Evolutionary conservation across 192 early-diverging fungal genomes (phyloP).

Genomic region (Lobosporangium transversale): DNA sequence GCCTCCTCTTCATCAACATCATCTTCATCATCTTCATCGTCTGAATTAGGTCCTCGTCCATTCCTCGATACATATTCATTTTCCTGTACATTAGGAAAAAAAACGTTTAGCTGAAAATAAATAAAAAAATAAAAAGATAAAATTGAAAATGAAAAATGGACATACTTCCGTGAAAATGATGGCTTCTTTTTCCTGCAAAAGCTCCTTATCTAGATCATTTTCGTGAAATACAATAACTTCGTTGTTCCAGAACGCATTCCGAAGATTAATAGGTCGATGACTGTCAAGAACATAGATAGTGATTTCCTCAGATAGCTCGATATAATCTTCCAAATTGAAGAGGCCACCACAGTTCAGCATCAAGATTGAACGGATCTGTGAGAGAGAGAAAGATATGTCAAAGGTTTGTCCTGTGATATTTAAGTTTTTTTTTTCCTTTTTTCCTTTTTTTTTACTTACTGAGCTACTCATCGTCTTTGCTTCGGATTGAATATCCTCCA

Average conservation of each 20-base stretch:
- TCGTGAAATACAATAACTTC: constrained; percentile 90
- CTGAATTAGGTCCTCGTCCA: constrained; percentile 34
- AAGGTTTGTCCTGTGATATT: no score
- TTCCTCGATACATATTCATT: constrained; percentile 44
- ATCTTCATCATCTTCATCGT: constrained; percentile 51
- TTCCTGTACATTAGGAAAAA: constrained; percentile 22
- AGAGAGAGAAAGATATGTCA: no score
- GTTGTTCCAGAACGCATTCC: constrained; percentile 80
- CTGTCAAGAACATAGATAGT: constrained; percentile 86
- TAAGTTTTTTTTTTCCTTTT: no score
- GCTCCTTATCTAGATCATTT: constrained; percentile 78
- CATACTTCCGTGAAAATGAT: constrained; percentile 73
- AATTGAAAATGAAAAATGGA: no score
- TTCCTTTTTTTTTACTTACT: no score
- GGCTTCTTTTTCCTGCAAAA: constrained; percentile 71
- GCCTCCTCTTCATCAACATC: constrained; percentile 38
- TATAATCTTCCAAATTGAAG: constrained; percentile 49
- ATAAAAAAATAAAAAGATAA: neutral
- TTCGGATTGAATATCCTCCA: constrained; percentile 66
- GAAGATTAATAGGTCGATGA: constrained; percentile 88
- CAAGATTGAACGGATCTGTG: constrained; percentile 75
- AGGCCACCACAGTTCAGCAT: constrained; percentile 90
- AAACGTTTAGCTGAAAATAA: neutral
- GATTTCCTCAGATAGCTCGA: constrained; percentile 77
- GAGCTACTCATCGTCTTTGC: constrained; percentile 60